Conservation (phyloP, 495 filamentous ascomycete species). For the Clohesyomyces aquaticus region DNA sequence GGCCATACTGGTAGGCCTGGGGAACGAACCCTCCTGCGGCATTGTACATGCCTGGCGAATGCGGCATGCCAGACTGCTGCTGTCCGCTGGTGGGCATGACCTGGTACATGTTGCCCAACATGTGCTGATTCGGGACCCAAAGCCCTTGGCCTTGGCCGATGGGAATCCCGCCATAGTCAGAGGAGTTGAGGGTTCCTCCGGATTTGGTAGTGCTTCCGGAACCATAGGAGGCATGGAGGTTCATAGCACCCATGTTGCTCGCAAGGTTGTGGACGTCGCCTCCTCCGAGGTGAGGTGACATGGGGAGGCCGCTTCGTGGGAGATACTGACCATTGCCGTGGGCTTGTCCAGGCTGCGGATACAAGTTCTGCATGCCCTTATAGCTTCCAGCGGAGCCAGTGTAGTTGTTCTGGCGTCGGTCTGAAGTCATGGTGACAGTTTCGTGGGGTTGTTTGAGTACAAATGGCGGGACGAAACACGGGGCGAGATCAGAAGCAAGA, state of each 20-base stretch:
- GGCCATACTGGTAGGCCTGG: slow-evolving; percentile 45
- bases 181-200: slow-evolving; percentile 32
- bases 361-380: slow-evolving; percentile 33
- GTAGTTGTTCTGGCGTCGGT: slow-evolving; percentile 38
- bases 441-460: too few species aligned
- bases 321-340: slow-evolving; percentile 40
- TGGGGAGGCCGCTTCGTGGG: slow-evolving; percentile 32
- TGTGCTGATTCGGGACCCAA: slow-evolving; percentile 45
- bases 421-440: slow-evolving; percentile 25
- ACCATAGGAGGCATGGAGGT: slow-evolving; percentile 44
- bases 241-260: slow-evolving; percentile 45
- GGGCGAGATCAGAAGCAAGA: too few species aligned
- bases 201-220: slow-evolving; percentile 41
- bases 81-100: slow-evolving; percentile 35
- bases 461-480: too few species aligned
- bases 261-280: slow-evolving; percentile 42
- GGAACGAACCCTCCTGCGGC: slow-evolving; percentile 42
- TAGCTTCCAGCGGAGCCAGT: slow-evolving; percentile 27
- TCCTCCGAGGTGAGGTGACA: slow-evolving; percentile 30
- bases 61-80: slow-evolving; percentile 32
- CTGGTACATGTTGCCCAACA: slow-evolving; percentile 29
- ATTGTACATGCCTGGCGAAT: slow-evolving; percentile 45
- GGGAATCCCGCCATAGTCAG: slow-evolving; percentile 40
- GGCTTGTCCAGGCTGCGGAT: slow-evolving; percentile 34
- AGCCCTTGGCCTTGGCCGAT: slow-evolving; percentile 37